Evolutionary conservation across 306 rosid species (phyloP), one percentile per base, ranked within the genome.

Genomic region (Rosa rugosa): DNA sequence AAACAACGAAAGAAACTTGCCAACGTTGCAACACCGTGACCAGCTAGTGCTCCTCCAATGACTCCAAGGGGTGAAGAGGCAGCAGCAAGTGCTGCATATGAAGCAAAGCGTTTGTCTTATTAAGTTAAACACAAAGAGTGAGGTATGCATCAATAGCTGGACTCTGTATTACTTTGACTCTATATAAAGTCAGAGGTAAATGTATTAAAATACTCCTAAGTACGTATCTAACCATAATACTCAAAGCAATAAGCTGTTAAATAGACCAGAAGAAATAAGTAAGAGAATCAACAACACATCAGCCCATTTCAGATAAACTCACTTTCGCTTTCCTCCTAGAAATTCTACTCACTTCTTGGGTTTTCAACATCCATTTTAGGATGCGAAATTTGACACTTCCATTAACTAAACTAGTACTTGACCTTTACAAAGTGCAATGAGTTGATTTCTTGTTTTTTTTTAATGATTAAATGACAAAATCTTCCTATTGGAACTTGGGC

Each of bases 61-160:
- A 93, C 99, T 83, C 99, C 97, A 76, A 93, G 88, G 67, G 97
- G 98, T 77, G 98, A 93, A 83, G 99, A 91, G 73, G 99, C 98
- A 23, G 99, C 98, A 77, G 98, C 96, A 76, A 93, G 98, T 80
- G 98, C 99, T 93, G 88, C 83, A 85, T 46, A 72, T 75, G 79
- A 66, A 36, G 60, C 41, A 66, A 51, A 73, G 65, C 40, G 66
- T 78, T 8, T 79, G 81, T 23, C 78, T 50, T 56, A 45, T 59
- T 66, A 1, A 41, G 51, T 65, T 72, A 72, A 25, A 23, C 25
- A 6, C 46, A 82, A 36, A 60, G 17, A 45, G 14, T 8, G 69
- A 20, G 47, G 34, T n/a, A 68, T 23, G 70, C 66, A 62, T 62
- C 22, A 49, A 65, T 40, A 56, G 45, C 69, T 51, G 80, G 67